A percentile compares a stretch with the other conserved stretches of the same genome.
Evolutionary conservation across 805 yeast genomes (phyloP).

Genomic region (Kuraishia borneana): DNA sequence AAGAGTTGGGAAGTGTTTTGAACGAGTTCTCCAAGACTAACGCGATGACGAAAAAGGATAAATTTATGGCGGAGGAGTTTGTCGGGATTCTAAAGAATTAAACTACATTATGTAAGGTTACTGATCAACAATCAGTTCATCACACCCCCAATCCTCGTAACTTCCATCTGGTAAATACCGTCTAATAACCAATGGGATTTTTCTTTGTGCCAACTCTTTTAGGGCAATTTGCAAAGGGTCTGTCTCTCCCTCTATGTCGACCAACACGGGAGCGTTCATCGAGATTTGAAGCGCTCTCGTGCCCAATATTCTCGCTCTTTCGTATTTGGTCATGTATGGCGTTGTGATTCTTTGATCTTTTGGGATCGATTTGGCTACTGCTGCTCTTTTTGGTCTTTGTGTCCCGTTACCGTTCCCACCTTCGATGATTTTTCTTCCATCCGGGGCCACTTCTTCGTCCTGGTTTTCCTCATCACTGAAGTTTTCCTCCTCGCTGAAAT

Average conservation of each 20-base stretch:
- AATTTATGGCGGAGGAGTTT: slow-evolving; percentile 55
- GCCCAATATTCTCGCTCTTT: slow-evolving; percentile 94
- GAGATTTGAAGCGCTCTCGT: slow-evolving; percentile 96
- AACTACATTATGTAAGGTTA: slow-evolving; percentile 1
- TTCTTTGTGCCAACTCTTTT: slow-evolving; percentile 91
- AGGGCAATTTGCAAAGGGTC: slow-evolving; percentile 97
- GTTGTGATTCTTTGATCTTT: slow-evolving; percentile 87
- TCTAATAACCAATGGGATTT: slow-evolving; percentile 91
- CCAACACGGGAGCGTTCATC: slow-evolving; percentile 96
- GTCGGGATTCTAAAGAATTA: slow-evolving; percentile 26
- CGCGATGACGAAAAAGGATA: slow-evolving; percentile 43
- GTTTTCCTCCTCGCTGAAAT: slow-evolving; percentile 26
- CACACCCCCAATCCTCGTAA: slow-evolving; percentile 98
- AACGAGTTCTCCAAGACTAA: slow-evolving; percentile 42
- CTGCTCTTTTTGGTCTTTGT: slow-evolving; percentile 41
- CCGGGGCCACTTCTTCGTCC: slow-evolving; percentile 35
- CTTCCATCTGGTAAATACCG: slow-evolving; percentile 95
- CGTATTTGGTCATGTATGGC: slow-evolving; percentile 98
- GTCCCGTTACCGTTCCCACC: slow-evolving; percentile 65
- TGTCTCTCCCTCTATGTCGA: slow-evolving; percentile 97
- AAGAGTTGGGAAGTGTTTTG: slow-evolving; percentile 39
- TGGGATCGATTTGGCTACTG: slow-evolving; percentile 53
- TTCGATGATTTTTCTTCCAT: slow-evolving; percentile 62
- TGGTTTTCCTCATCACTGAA: slow-evolving; percentile 24
- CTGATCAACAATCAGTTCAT: slow-evolving; percentile 82